phyloP scores from a whole-genome alignment of 192 early-diverging fungal genomes.

The Coemansia sp. region DNA sequence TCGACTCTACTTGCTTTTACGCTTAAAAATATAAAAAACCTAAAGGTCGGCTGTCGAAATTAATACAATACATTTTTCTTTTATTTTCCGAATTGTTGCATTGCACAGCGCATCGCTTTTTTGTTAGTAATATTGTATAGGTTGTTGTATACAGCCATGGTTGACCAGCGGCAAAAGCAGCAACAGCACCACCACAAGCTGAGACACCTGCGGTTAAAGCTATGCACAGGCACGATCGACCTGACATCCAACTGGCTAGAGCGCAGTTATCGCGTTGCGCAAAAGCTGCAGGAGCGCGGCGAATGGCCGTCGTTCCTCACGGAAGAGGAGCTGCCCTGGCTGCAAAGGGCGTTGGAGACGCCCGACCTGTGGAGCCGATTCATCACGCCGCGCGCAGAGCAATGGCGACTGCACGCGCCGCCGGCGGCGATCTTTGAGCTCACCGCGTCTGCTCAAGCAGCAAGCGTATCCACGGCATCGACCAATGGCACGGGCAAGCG shows the following conservation, averaged over 20 bases:
- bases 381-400: constrained; percentile 46
- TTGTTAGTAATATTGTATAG: neutral
- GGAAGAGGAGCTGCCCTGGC: constrained; percentile 27
- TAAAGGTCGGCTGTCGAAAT: neutral
- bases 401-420: constrained; percentile 38
- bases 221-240: constrained; percentile 5
- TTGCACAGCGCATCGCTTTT: constrained; percentile 3
- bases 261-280: constrained; percentile 49
- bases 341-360: constrained; percentile 36
- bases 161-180: constrained; percentile 1
- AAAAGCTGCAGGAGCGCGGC: constrained; percentile 28
- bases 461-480: neutral
- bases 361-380: constrained; percentile 46
- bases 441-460: neutral
- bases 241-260: constrained; percentile 16
- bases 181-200: neutral
- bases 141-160: neutral
- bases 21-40: neutral
- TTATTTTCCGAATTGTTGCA: neutral
- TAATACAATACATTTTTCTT: neutral
- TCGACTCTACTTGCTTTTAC: neutral
- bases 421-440: constrained; percentile 28
- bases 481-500: constrained; percentile 23
- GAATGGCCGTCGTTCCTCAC: constrained; percentile 39
- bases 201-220: neutral